Conservation (phyloP, 805 yeast genomes). For the Saccharomycodes ludwigii region DNA sequence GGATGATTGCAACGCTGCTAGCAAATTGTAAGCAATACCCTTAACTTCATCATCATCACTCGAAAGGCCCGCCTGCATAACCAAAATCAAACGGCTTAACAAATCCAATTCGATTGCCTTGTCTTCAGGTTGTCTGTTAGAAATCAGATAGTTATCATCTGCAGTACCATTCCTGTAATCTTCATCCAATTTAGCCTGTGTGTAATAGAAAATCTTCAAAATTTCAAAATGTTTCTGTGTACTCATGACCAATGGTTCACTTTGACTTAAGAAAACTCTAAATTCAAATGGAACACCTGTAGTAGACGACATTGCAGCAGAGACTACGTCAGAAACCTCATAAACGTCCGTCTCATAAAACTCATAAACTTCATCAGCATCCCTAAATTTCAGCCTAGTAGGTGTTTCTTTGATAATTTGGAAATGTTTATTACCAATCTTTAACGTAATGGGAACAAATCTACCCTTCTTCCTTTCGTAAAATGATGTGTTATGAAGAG, state of each 20-base stretch:
- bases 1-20: conserved; percentile 48
- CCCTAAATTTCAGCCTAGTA: conserved; percentile 26
- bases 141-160: conserved; percentile 5
- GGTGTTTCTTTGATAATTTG: conserved; percentile 41
- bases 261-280: conserved; percentile 29
- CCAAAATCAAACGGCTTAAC: conserved; percentile 50
- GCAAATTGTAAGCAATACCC: conserved; percentile 47
- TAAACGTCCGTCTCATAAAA: conserved; percentile 32
- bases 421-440: conserved; percentile 57
- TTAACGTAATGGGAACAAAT: conserved; percentile 47
- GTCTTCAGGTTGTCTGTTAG: conserved; percentile 3
- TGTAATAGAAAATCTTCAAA: conserved; percentile 56
- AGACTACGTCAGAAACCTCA: conserved; percentile 27
- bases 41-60: conserved; percentile 47
- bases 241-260: conserved; percentile 28
- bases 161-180: conserved; percentile 15
- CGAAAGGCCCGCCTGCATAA: conserved; percentile 58
- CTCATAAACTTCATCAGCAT: conserved; percentile 21
- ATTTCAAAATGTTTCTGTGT: conserved; percentile 48
- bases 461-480: conserved; percentile 37
- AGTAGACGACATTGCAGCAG: conserved; percentile 28
- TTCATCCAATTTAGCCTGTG: conserved; percentile 41
- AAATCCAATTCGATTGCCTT: conserved; percentile 25
- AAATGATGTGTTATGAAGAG: conserved; percentile 38
- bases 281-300: conserved; percentile 42